phyloP scores from a whole-genome alignment of 2,329 filamentous ascomycete species.

The Colletotrichum shisoi region DNA sequence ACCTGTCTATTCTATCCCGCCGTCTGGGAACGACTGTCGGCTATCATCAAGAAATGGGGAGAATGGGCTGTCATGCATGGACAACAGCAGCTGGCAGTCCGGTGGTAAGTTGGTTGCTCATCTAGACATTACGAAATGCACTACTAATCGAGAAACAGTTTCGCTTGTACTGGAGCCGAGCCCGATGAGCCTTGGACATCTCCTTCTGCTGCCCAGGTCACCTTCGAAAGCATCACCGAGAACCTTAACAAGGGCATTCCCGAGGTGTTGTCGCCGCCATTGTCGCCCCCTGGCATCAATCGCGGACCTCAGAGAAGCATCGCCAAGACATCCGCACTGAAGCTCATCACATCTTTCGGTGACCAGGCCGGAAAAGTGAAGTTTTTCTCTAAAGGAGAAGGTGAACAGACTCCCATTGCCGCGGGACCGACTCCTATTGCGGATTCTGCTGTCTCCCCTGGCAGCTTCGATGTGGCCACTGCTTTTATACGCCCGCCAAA shows the following conservation, averaged over 20 bases:
- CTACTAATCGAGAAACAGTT: slow-evolving; percentile 55
- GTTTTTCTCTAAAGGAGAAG: slow-evolving; percentile 66
- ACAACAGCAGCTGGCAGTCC: slow-evolving; percentile 87
- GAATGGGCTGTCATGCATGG: slow-evolving; percentile 87
- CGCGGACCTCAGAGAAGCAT: slow-evolving; percentile 69
- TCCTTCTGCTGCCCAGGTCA: slow-evolving; percentile 73
- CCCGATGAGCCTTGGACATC: slow-evolving; percentile 88
- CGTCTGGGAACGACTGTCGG: slow-evolving; percentile 90
- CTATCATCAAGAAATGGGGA: slow-evolving; percentile 92
- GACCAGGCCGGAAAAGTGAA: slow-evolving; percentile 66
- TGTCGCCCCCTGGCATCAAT: slow-evolving; percentile 75
- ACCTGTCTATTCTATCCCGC: slow-evolving; percentile 81
- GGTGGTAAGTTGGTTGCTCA: slow-evolving; percentile 63
- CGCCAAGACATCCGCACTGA: slow-evolving; percentile 82
- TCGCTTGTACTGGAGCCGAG: slow-evolving; percentile 88
- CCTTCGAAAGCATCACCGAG: slow-evolving; percentile 62
- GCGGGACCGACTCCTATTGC: slow-evolving; percentile 88
- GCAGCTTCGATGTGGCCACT: slow-evolving; percentile 70
- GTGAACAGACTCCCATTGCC: slow-evolving; percentile 76
- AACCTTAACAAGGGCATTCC: slow-evolving; percentile 64
- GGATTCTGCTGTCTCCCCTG: slow-evolving; percentile 77
- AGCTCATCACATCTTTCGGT: slow-evolving; percentile 90
- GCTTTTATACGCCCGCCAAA: slow-evolving; percentile 73
- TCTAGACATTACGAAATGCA: neutral
- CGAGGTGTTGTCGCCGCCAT: slow-evolving; percentile 71